Percentiles rank a stretch among this genome's conserved stretches.
phyloP scores from a whole-genome alignment of 192 early-diverging fungal species.

The Physocladia obscura region DNA sequence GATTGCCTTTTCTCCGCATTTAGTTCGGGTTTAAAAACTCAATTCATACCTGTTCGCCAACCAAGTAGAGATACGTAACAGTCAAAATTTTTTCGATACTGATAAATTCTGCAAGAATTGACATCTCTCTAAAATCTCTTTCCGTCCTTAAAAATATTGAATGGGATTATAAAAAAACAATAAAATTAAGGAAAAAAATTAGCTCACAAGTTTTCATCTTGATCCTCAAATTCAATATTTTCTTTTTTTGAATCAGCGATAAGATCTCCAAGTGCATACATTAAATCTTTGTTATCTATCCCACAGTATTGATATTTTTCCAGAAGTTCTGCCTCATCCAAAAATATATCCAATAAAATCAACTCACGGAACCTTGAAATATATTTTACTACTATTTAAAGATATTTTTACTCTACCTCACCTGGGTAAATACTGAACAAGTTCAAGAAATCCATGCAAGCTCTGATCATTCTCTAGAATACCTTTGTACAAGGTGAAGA shows the following conservation, averaged over 20 bases:
- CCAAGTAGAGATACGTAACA: background rate
- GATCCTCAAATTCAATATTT: conserved; percentile 35
- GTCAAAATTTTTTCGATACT: conserved; percentile 1
- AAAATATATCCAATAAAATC: conserved; percentile 17
- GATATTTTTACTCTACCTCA: background rate
- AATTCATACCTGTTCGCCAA: conserved; percentile 34
- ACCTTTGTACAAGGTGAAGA: background rate
- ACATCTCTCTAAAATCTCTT: conserved; percentile 16
- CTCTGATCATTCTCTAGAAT: background rate
- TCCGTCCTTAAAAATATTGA: conserved; percentile 1
- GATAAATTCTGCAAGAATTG: background rate
- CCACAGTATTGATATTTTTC: background rate
- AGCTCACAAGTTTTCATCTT: conserved; percentile 33
- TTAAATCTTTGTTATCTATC: background rate
- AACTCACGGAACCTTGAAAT: background rate
- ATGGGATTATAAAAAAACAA: background rate
- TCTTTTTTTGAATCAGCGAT: conserved; percentile 18
- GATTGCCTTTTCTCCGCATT: background rate
- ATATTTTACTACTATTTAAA: no score
- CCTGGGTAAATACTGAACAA: background rate
- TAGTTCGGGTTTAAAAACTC: no score
- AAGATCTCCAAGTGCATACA: background rate
- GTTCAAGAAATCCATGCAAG: background rate
- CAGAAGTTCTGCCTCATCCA: conserved; percentile 1
- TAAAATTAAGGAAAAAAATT: background rate